phyloP scores from a whole-genome alignment of 2,329 filamentous ascomycete genomes.

The Ophiostoma fasciatum region DNA sequence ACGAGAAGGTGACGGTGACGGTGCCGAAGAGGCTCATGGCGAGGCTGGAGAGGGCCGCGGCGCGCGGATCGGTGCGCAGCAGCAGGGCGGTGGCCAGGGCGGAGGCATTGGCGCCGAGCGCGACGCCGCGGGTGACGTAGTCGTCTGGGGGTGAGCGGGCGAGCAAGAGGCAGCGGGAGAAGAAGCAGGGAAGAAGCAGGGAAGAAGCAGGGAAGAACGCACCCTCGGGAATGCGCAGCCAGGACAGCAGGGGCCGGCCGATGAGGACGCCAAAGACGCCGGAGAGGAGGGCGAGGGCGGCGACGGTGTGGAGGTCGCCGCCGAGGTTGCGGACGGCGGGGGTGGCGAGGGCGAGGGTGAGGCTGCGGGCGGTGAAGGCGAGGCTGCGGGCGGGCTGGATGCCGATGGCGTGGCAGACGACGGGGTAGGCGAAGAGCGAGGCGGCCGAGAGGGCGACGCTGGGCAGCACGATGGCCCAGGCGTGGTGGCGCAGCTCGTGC shows the following conservation, averaged over 20 bases:
- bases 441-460: slow-evolving; percentile 34
- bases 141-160: too few relatives aligned
- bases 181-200: neutral
- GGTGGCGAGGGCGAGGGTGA: slow-evolving; percentile 45
- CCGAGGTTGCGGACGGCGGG: slow-evolving; percentile 41
- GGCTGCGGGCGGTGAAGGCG: slow-evolving; percentile 38
- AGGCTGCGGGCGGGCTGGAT: slow-evolving; percentile 36
- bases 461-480: slow-evolving; percentile 37
- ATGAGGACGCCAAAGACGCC: slow-evolving; percentile 43
- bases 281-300: slow-evolving; percentile 42
- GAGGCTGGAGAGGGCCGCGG: slow-evolving; percentile 42
- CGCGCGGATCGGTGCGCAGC: slow-evolving; percentile 39
- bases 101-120: slow-evolving; percentile 44
- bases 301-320: slow-evolving; percentile 39
- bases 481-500: slow-evolving; percentile 37
- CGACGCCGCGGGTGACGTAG: slow-evolving; percentile 48
- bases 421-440: slow-evolving; percentile 43
- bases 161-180: neutral
- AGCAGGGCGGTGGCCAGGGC: slow-evolving; percentile 44
- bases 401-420: slow-evolving; percentile 36
- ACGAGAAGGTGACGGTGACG: slow-evolving; percentile 42
- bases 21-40: slow-evolving; percentile 48
- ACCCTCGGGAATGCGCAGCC: slow-evolving; percentile 39
- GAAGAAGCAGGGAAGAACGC: slow-evolving; percentile 6
- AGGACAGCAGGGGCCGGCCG: slow-evolving; percentile 32